phyloP scores from a whole-genome alignment of 1,284 basidiomycete genomes.

The Quambalaria eucalypti region DNA sequence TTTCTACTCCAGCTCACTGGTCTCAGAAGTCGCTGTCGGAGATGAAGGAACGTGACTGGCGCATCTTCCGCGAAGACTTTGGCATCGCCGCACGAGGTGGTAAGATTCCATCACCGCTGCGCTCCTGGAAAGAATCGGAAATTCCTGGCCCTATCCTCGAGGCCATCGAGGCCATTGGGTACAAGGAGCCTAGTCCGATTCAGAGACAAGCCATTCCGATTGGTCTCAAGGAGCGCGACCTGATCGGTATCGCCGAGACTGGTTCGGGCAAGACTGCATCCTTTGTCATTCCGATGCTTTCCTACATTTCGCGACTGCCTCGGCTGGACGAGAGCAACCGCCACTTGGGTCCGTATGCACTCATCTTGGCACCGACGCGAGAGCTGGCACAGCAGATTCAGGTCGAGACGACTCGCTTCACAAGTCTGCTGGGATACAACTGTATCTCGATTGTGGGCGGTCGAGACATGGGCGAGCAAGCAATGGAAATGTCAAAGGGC shows the following conservation, averaged over 20 bases:
- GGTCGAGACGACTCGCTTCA: constrained; percentile 81
- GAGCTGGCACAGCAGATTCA: constrained; percentile 97
- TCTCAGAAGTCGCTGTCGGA: constrained; percentile 83
- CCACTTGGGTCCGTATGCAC: constrained; percentile 82
- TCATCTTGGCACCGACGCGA: constrained; percentile 91
- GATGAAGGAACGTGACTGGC: constrained; percentile 97
- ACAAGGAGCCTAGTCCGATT: constrained; percentile 92
- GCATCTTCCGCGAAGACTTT: constrained; percentile 97
- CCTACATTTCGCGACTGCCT: constrained; percentile 80
- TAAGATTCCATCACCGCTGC: constrained; percentile 79
- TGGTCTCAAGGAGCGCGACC: constrained; percentile 85
- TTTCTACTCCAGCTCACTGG: constrained; percentile 72
- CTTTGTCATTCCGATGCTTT: constrained; percentile 94
- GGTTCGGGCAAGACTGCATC: constrained; percentile 94
- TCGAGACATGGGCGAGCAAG: constrained; percentile 84
- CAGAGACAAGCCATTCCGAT: constrained; percentile 97
- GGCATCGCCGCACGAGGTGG: constrained; percentile 83
- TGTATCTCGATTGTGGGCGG: constrained; percentile 98
- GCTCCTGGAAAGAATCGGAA: constrained; percentile 78
- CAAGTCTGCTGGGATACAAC: constrained; percentile 71
- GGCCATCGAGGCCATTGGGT: constrained; percentile 81
- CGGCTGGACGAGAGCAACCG: constrained; percentile 79
- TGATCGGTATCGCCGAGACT: constrained; percentile 97
- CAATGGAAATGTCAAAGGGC: constrained; percentile 86
- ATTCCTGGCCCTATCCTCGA: constrained; percentile 73